phyloP scores from a whole-genome alignment of 2,329 filamentous ascomycete species.

The Fusarium sp. region DNA sequence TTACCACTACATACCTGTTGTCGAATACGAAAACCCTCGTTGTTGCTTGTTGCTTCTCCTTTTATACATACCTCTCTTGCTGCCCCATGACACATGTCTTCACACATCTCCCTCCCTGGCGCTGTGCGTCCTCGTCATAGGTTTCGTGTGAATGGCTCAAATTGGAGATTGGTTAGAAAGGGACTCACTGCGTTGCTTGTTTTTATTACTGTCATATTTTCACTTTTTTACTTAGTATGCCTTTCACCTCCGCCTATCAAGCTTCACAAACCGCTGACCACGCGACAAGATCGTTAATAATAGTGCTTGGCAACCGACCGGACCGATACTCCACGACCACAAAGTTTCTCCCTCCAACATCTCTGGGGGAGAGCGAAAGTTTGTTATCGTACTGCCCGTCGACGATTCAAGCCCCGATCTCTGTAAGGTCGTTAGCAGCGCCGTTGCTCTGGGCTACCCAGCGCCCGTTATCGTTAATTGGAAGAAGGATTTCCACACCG shows the following conservation, averaged over 20 bases:
- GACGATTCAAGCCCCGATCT: slow-evolving; percentile 48
- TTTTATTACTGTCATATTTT: slow-evolving; percentile 12
- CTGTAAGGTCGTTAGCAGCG: slow-evolving; percentile 49
- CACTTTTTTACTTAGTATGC: slow-evolving; percentile 37
- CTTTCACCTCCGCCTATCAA: fast-evolving
- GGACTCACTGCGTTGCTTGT: slow-evolving; percentile 9
- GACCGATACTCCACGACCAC: slow-evolving; percentile 25
- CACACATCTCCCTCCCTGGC: slow-evolving; percentile 32
- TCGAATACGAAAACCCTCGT: slow-evolving; percentile 1
- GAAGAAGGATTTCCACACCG: slow-evolving; percentile 45
- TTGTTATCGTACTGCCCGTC: slow-evolving; percentile 44
- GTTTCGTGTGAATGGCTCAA: slow-evolving; percentile 31
- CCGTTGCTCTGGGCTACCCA: slow-evolving; percentile 48
- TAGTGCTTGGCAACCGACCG: slow-evolving; percentile 24
- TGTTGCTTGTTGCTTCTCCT: not conserved
- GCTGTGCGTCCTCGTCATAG: slow-evolving; percentile 31
- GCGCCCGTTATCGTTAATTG: slow-evolving; percentile 51
- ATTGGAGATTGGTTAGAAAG: slow-evolving; percentile 33
- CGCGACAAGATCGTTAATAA: slow-evolving; percentile 35
- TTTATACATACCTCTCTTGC: slow-evolving; percentile 14
- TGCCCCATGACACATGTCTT: slow-evolving; percentile 34
- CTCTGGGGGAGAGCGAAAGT: slow-evolving; percentile 38
- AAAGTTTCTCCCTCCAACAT: slow-evolving; percentile 10
- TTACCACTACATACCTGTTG: not conserved
- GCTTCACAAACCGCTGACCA: slow-evolving; percentile 14